These are phyloP conservation scores for Parasitella parasitica DNA, from an alignment of 371 early-diverging fungal genomes.

Conservation along the genomic window DNA sequence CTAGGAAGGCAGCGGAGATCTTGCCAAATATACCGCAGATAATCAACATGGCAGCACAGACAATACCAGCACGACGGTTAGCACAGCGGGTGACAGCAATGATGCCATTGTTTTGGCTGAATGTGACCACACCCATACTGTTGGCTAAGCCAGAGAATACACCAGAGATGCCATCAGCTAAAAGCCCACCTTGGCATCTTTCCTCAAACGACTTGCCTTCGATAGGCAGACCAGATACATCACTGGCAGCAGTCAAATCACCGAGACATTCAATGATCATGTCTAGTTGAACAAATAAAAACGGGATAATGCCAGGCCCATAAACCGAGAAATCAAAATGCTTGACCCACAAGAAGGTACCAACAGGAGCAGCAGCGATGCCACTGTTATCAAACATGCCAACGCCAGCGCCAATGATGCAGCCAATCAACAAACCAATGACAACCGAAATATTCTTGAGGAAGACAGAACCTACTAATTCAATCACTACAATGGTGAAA, in stretches of 20 bases:
- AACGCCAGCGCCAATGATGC: constrained; percentile 52
- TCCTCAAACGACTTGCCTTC: constrained; percentile 58
- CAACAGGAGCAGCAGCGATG: constrained; percentile 48
- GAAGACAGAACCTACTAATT: constrained; percentile 59
- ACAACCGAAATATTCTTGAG: constrained; percentile 60
- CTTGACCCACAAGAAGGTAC: constrained; percentile 61
- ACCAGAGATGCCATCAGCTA: constrained; percentile 58
- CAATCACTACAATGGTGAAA: constrained; percentile 54
- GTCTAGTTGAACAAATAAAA: constrained; percentile 52
- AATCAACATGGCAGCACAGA: constrained; percentile 54
- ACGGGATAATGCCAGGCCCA: constrained; percentile 59
- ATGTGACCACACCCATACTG: constrained; percentile 58
- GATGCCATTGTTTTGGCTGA: constrained; percentile 65
- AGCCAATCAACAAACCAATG: constrained; percentile 55
- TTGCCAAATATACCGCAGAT: constrained; percentile 59
- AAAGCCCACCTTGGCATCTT: constrained; percentile 59
- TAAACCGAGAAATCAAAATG: constrained; percentile 54
- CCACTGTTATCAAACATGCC: constrained; percentile 53
- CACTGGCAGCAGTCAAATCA: constrained; percentile 62
- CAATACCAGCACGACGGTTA: constrained; percentile 54
- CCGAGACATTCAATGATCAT: constrained; percentile 58
- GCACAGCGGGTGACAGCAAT: constrained; percentile 63
- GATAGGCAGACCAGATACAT: constrained; percentile 56
- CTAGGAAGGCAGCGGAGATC: constrained; percentile 57
- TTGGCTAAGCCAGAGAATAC: constrained; percentile 52